A percentile compares a stretch with the other conserved stretches of the same genome.
phyloP scores from a whole-genome alignment of 441 rosid genomes.

The Theobroma grandiflorum region DNA sequence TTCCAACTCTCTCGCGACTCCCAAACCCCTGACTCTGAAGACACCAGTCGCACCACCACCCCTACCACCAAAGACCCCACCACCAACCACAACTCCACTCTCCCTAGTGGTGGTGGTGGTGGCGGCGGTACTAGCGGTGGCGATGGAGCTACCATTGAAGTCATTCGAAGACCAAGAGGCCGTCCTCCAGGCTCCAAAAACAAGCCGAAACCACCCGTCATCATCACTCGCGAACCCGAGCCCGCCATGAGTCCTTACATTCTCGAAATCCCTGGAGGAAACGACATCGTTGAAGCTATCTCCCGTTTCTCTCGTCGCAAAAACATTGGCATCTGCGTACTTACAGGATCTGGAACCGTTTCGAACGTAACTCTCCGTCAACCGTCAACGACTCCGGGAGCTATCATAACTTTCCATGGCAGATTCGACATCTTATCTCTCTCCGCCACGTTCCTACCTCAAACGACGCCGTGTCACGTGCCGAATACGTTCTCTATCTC shows the following conservation, averaged over 20 bases:
- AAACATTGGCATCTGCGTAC: slow-evolving; percentile 65
- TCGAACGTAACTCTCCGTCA: slow-evolving; percentile 84
- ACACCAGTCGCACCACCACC: slow-evolving; percentile 27
- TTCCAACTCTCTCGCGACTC: slow-evolving; percentile 51
- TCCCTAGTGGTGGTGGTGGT: slow-evolving; percentile 10
- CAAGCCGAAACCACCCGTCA: slow-evolving; percentile 72
- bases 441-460: slow-evolving; percentile 77
- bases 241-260: slow-evolving; percentile 85
- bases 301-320: slow-evolving; percentile 71
- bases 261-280: slow-evolving; percentile 75
- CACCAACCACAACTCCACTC: background rate
- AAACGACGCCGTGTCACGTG: slow-evolving; percentile 47
- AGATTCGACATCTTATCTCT: slow-evolving; percentile 84
- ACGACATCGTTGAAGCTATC: slow-evolving; percentile 74
- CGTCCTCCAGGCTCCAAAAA: slow-evolving; percentile 89
- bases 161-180: slow-evolving; percentile 77
- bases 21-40: slow-evolving; percentile 38
- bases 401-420: slow-evolving; percentile 82
- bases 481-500: slow-evolving; percentile 72
- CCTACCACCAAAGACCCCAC: slow-evolving; percentile 3
- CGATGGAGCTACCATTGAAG: slow-evolving; percentile 74
- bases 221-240: slow-evolving; percentile 57
- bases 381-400: slow-evolving; percentile 70
- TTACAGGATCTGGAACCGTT: slow-evolving; percentile 79
- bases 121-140: slow-evolving; percentile 17